Percentiles rank a stretch among this genome's conserved stretches.
Evolutionary conservation across 257 asterid species (phyloP).

Genomic region (Nicotiana obtusifolia): DNA sequence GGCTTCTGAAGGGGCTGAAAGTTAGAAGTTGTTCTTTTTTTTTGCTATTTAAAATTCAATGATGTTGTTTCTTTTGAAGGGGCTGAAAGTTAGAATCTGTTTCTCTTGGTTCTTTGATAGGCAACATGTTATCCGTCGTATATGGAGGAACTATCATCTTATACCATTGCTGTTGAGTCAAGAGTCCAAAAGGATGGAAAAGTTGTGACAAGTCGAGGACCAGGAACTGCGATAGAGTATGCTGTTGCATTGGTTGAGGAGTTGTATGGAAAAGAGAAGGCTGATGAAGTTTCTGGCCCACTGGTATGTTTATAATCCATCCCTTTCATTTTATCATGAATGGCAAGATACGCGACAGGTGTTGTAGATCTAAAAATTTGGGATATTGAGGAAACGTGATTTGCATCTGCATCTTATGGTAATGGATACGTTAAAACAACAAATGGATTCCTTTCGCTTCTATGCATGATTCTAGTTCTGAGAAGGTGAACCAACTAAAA

Average conservation of each 20-base stretch:
- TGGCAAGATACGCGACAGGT: background rate
- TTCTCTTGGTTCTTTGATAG: constrained; percentile 27
- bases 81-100: background rate
- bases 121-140: constrained; percentile 93
- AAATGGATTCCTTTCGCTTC: background rate
- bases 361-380: background rate
- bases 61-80: background rate
- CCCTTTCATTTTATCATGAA: background rate
- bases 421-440: background rate
- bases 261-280: constrained; percentile 74
- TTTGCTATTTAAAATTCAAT: background rate
- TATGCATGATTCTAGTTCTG: background rate
- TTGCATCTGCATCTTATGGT: background rate
- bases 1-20: constrained; percentile 74
- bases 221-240: constrained; percentile 89
- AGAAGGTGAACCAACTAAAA: background rate
- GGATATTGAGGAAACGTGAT: background rate
- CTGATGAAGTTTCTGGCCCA: constrained; percentile 78
- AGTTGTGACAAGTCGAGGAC: constrained; percentile 92
- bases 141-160: constrained; percentile 66
- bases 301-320: constrained; percentile 37
- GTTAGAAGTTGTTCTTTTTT: constrained; percentile 25
- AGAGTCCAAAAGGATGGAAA: constrained; percentile 83
- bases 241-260: constrained; percentile 72
- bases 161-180: constrained; percentile 68